Evolutionary conservation across 169 alveolate species (phyloP), one percentile per base, ranked within the genome.

Genomic region (Pseudocohnilembus persalinus): DNA sequence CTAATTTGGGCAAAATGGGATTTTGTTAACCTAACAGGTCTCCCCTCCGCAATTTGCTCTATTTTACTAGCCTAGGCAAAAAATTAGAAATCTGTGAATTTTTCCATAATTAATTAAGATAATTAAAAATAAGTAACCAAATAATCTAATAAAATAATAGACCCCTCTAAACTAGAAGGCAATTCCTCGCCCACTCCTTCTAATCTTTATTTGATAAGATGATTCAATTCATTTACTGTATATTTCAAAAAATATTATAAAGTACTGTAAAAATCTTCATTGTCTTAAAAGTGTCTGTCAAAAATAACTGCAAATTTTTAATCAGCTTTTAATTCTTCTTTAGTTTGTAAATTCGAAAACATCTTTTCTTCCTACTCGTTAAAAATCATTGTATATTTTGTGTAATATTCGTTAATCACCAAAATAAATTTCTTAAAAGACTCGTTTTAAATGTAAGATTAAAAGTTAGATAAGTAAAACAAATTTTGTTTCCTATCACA

Each of bases 31-130:
- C 83, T 79, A 31, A 74, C 83, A 25, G 90, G 86, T 24, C 68
- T 80, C 6, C 87, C 90, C 74, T 86, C 86, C 0, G 87, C 90
- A 31, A 86, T 86, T 74, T 80, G 83, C 64, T 86, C 87, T 16
- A 86, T 86, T 86, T 86, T 86, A 29, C 87, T 79, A n/a, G 72
- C 74, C 11, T 76, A 34, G 11, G 90, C 90, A 29, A 86, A 86
- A 24, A 73, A 78, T 31, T 73, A 29, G 30, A 80, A 83, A 29
- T 86, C 63, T 25, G 65, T 86, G 29, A 86, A 86, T n/a, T 78
- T 86, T 16, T 86, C 90, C 29, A 86, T 68, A 28, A 82, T 86
- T 20, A 81, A 33, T 65, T 86, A 49, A 29, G 83, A 72, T 24
- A 86, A 34, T 75, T 79, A 65, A 29, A 77, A 86, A 30, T 86